These are phyloP conservation scores for Ophiostoma novo-ulmi DNA, from an alignment of 2,329 filamentous ascomycete genomes.

Conservation along the genomic window DNA sequence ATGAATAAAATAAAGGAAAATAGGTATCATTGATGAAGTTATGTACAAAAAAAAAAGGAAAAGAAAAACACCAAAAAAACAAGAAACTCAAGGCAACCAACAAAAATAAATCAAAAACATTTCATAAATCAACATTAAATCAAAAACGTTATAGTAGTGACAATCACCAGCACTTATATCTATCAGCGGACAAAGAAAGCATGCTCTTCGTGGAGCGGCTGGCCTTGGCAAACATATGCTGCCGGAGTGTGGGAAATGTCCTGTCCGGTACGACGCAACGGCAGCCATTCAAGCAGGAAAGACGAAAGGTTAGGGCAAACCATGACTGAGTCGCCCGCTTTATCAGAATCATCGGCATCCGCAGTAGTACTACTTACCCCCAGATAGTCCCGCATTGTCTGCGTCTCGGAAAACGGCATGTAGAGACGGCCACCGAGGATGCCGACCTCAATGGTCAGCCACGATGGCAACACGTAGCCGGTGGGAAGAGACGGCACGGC, in stretches of 20 bases:
- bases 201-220: slow-evolving; percentile 43
- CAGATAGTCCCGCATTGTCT: slow-evolving; percentile 34
- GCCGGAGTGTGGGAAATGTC: slow-evolving; percentile 56
- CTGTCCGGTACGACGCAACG: slow-evolving; percentile 49
- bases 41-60: no score
- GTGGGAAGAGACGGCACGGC: slow-evolving; percentile 44
- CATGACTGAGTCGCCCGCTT: no score
- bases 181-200: slow-evolving; percentile 43
- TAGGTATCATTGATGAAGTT: no score
- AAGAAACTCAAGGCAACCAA: no score
- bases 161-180: not conserved
- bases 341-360: not conserved
- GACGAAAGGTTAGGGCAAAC: slow-evolving; percentile 36
- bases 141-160: not conserved
- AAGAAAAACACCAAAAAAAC: not conserved
- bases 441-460: slow-evolving; percentile 55
- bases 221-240: slow-evolving; percentile 51
- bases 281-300: slow-evolving; percentile 55
- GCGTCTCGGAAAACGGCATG: slow-evolving; percentile 47
- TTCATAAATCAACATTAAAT: not conserved
- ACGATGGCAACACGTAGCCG: slow-evolving; percentile 42
- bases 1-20: no score
- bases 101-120: no score
- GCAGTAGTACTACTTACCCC: slow-evolving; percentile 25
- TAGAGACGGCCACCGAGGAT: slow-evolving; percentile 58